Evolutionary conservation across 2,329 filamentous ascomycete species (phyloP), one percentile per base, ranked within the genome.

Genomic region (Pseudopithomyces chartarum): DNA sequence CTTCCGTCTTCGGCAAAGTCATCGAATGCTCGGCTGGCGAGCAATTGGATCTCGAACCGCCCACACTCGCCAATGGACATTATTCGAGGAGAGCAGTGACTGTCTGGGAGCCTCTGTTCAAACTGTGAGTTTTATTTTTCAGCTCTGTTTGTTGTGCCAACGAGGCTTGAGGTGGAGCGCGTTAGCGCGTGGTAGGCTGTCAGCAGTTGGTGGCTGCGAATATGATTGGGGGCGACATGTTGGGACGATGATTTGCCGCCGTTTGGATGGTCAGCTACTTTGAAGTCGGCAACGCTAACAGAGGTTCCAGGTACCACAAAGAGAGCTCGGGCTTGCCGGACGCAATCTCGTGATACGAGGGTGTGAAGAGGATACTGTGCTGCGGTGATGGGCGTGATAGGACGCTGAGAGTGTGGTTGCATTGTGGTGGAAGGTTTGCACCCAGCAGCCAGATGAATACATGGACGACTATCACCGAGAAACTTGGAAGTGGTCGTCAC

Each of bases 71-170:
- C 15, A 82, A 82, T 59, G 80, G 80, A 0, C 61, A 51, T 13
- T 66, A 76, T 13, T 80, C 79, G 2, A 72, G 73, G 61, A 70
- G 79, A n/a, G 76, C 78, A 0, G 71, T 76, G 2, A 79, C 78
- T 0, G 79, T 83, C 1, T 83, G 80, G 78, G 81, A 83, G 47
- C 80, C 80, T 12, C 63, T 81, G 19, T 83, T 83, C 61, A 74
- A 75, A 54, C 73, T 74, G 66, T 74, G 29, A 11, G 59, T 52
- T 29, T 5, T n/a, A n/a, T n/a, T n/a, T n/a, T n/a, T n/a, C n/a
- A n/a, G n/a, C n/a, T 29, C 26, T 4, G 8, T 29, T 29, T 29
- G 8, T 29, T 29, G 4, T 29, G 26, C 26, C 4, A 29, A 8
- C 26, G 8, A 29, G 26, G 26, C 26, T 4, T 8, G 26, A 29